Base-by-base conservation (phyloP, 768 basidiomycete genomes). In the Boletellus emodensis region DNA sequence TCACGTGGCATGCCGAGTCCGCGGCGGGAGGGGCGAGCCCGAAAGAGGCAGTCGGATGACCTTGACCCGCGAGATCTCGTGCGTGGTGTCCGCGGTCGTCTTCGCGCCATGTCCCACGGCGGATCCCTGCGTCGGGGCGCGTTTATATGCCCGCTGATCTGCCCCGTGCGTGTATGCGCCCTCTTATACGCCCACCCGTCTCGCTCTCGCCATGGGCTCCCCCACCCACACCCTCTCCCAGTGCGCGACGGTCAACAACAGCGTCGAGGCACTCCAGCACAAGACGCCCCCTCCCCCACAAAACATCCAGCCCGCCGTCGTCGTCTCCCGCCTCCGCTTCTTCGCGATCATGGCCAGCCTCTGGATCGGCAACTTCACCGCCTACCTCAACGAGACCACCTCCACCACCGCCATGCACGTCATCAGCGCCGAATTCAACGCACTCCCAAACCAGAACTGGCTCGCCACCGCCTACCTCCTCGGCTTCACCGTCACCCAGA, bases 401-500 rank as follows among this genome's bases (percentile, higher is more conserved):
- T 57, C 59, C 10, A 69, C 68, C 0, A 69, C 68, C 12, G 68
- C 70, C 24, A 71, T 71, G 68, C 68, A 69, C 38, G 53, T 62
- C 59, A 69, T 69, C 36, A 53, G 66, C 13, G 62, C 62, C 15
- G 57, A 69, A 24, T 67, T 69, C 33, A 20, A 53, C 11, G 59
- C 55, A 8, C 59, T 70, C 18, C 44, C 68, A 1, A 68, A 64
- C 57, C 68, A 69, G 22, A 69, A 69, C 44, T 69, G 68, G 68
- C 56, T 69, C 32, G 68, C 68, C 3, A 69, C 68, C 0, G 63
- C 68, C 4, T 69, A 69, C 51, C 53, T 69, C 51, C 48, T 69
- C 57, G 68, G 68, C 26, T 69, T 69, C 39, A 69, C 70, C 38
- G 70, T 71, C 54, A 69, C 70, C 0, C 68, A 69, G 40, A 69